These are phyloP conservation scores for Coprinopsis cinerea DNA, from an alignment of 768 basidiomycete genomes.

Conservation along the genomic window DNA sequence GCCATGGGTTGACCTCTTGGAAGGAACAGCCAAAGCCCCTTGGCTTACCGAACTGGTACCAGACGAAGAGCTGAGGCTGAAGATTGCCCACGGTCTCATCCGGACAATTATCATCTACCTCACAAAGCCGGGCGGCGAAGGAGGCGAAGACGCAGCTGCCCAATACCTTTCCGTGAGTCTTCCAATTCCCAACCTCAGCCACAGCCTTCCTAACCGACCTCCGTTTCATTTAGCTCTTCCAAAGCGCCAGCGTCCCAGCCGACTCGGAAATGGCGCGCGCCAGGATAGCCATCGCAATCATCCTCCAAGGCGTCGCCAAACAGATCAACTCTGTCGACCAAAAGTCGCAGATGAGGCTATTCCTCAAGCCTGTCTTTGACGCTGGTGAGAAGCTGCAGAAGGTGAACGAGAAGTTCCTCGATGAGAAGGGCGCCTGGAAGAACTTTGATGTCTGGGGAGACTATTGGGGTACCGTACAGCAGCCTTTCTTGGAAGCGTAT, in stretches of 20 bases:
- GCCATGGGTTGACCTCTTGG: background rate
- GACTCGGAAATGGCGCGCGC: background rate
- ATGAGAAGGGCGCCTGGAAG: no score
- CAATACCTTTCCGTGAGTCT: background rate
- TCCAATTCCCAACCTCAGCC: background rate
- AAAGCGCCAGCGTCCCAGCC: background rate
- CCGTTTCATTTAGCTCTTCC: background rate
- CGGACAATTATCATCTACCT: background rate
- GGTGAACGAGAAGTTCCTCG: no score
- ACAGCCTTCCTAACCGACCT: background rate
- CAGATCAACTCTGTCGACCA: no score
- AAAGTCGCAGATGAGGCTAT: no score
- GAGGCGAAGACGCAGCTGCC: background rate
- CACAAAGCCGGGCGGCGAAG: background rate
- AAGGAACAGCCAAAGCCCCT: background rate
- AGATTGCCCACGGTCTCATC: background rate
- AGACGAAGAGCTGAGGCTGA: background rate
- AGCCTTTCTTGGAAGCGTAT: no score
- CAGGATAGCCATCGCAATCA: background rate
- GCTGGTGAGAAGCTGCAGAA: no score
- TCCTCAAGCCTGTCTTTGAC: no score
- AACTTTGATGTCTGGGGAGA: no score
- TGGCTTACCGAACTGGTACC: background rate
- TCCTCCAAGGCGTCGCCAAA: slow-evolving; percentile 9
- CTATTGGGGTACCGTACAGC: no score